Evolutionary conservation across 257 asterid genomes (phyloP).

Genomic region (Galeopsis tetrahit): DNA sequence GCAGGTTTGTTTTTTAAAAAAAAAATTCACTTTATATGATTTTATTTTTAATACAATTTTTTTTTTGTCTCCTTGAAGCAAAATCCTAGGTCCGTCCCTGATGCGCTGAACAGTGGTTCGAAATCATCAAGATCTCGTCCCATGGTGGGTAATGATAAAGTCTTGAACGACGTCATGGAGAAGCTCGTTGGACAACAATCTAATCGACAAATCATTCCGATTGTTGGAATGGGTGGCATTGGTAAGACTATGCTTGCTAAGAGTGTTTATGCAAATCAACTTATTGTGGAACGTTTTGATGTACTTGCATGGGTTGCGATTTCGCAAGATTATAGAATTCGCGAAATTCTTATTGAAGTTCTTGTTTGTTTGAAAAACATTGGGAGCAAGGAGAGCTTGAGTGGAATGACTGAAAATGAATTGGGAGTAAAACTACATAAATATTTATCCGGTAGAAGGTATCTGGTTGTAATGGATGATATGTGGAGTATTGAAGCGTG

Average conservation of each 20-base stretch:
- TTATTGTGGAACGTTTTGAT: neutral
- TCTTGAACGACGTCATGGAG: neutral
- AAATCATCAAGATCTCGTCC: neutral
- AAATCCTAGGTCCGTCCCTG: neutral
- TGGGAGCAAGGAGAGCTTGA: neutral
- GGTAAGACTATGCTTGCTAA: conserved; percentile 10
- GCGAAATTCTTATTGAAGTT: neutral
- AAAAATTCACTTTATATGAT: too few species aligned
- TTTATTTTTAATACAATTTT: neutral
- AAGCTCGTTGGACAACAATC: conserved; percentile 3
- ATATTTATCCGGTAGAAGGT: conserved; percentile 1
- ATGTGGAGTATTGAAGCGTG: conserved; percentile 1
- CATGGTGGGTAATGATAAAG: neutral
- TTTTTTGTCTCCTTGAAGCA: neutral
- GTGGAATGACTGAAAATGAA: conserved; percentile 1
- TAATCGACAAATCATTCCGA: neutral
- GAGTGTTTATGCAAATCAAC: neutral
- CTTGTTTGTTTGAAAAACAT: neutral
- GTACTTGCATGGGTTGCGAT: neutral
- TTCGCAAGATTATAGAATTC: neutral
- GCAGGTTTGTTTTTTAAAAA: neutral
- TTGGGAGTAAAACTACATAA: neutral
- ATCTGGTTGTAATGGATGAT: conserved; percentile 6
- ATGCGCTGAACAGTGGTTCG: neutral
- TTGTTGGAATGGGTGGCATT: conserved; percentile 15